Percentiles rank a stretch among this genome's conserved stretches.
Evolutionary conservation across 1,284 basidiomycete genomes (phyloP).

Genomic region (Heterobasidion irregulare): DNA sequence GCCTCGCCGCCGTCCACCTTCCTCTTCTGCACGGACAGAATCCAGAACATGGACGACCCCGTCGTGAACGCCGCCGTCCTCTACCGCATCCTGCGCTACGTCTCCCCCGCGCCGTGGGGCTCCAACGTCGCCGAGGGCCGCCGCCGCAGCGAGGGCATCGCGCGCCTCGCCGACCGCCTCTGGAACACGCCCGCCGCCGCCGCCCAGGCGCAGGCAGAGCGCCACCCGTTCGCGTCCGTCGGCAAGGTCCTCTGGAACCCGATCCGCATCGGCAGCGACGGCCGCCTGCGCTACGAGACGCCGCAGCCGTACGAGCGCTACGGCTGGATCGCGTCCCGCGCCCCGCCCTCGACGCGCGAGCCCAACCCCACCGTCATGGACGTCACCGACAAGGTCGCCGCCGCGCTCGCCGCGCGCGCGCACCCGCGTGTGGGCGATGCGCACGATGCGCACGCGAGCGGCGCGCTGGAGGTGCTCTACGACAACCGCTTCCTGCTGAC

Average conservation of each 20-base stretch:
- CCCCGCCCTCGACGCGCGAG: slow-evolving; percentile 7
- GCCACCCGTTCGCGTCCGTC: slow-evolving; percentile 35
- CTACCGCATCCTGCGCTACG: slow-evolving; percentile 56
- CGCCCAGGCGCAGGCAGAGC: neutral
- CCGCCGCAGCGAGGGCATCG: slow-evolving; percentile 35
- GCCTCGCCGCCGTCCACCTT: slow-evolving; percentile 45
- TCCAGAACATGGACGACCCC: slow-evolving; percentile 14
- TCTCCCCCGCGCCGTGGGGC: slow-evolving; percentile 71
- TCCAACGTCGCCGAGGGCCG: slow-evolving; percentile 48
- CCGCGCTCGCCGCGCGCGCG: neutral
- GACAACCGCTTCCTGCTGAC: slow-evolving; percentile 50
- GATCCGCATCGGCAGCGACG: slow-evolving; percentile 19
- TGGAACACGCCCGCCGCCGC: slow-evolving; percentile 21
- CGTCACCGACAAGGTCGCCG: neutral
- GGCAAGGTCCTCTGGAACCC: slow-evolving; percentile 58
- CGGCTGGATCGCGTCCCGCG: slow-evolving; percentile 18
- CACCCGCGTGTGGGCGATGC: too few relatives aligned
- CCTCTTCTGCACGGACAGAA: slow-evolving; percentile 28
- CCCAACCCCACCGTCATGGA: neutral
- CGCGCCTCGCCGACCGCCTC: slow-evolving; percentile 36
- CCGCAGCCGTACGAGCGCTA: slow-evolving; percentile 4
- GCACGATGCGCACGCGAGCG: too few relatives aligned
- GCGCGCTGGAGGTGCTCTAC: slow-evolving; percentile 35
- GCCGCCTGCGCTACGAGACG: slow-evolving; percentile 7
- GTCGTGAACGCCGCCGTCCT: slow-evolving; percentile 38